Percentiles rank a stretch among this genome's conserved stretches.
Evolutionary conservation across 2,329 filamentous ascomycete species (phyloP).

Genomic region (Penicillium sp.): DNA sequence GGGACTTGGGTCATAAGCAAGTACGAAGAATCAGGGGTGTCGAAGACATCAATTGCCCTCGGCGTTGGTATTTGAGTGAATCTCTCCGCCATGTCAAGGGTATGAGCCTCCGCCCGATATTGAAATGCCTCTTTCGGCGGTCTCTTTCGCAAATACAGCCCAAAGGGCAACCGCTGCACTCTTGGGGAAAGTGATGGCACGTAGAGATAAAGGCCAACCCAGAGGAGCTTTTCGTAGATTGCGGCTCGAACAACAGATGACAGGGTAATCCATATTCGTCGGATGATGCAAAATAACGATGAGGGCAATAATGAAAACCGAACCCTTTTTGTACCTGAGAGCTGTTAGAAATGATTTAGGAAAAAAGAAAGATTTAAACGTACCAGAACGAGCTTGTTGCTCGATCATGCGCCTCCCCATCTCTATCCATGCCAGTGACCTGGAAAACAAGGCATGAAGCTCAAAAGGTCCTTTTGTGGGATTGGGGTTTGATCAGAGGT

Average conservation of each 20-base stretch:
- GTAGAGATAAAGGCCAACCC: background rate
- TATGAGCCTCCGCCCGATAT: background rate
- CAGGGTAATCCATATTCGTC: background rate
- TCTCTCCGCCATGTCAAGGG: background rate
- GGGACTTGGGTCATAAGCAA: background rate
- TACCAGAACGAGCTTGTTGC: background rate
- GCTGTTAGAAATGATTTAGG: background rate
- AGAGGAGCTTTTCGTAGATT: background rate
- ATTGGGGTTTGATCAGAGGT: background rate
- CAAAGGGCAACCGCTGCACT: background rate
- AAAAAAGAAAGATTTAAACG: background rate
- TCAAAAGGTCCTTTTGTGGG: background rate
- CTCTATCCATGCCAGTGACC: background rate
- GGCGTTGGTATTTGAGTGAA: background rate
- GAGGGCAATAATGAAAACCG: background rate
- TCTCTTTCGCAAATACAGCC: background rate
- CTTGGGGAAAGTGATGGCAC: background rate
- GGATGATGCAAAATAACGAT: background rate
- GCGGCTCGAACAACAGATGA: background rate
- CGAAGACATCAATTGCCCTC: background rate
- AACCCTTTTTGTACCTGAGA: background rate
- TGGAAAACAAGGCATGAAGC: background rate
- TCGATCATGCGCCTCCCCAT: background rate
- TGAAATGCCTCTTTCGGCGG: background rate
- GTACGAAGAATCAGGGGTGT: background rate